Evolutionary conservation across 352 stramenopile genomes (phyloP), one percentile per base, ranked within the genome.

Genomic region (Phytophthora idaei): DNA sequence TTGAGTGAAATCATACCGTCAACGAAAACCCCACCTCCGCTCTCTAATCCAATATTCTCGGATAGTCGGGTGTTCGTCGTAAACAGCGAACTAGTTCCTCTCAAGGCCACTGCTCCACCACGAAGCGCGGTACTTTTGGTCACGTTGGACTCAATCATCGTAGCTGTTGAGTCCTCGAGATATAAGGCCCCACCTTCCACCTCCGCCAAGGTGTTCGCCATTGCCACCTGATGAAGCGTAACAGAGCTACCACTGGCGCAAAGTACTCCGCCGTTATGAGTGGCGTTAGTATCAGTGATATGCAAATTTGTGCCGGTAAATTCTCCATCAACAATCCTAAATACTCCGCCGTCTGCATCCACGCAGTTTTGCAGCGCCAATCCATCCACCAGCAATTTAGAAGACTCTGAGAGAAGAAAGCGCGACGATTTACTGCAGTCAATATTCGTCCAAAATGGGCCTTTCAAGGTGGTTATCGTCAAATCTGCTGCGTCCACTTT

Each of bases 391-490:
- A 2, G 32, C 7, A 80, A 10, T 3, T 17, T 70, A 4, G 78
- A 74, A 0, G 29, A 28, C 4, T 53, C 27, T 5, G 46, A 57
- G 1, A 72, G 17, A 31, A 53, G 11, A 72, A 69, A 54, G 25
- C 71, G 51, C 31, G 71, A 36, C 2, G 32, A 14, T 2, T 37
- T 27, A 3, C 73, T 51, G 11, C 82, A 93, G 31, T 89, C 61
- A 5, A 90, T 15, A n/a, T 12, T 64, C 0, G 82, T 90, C 74
- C 74, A 89, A 37, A 60, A 70, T 7, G 75, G 83, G 0, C 84
- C 82, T 54, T 82, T 83, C 25, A 93, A 53, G 0, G 74, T 75
- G 1, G 52, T 37, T 14, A 92, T 80, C 0, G 46, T 77, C 5
- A 92, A 17, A 0, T 65, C 66, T 3, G 41, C 53, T 0, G 55